Base-by-base conservation (phyloP, 371 early-diverging fungal species). In the Mucor sp. region DNA sequence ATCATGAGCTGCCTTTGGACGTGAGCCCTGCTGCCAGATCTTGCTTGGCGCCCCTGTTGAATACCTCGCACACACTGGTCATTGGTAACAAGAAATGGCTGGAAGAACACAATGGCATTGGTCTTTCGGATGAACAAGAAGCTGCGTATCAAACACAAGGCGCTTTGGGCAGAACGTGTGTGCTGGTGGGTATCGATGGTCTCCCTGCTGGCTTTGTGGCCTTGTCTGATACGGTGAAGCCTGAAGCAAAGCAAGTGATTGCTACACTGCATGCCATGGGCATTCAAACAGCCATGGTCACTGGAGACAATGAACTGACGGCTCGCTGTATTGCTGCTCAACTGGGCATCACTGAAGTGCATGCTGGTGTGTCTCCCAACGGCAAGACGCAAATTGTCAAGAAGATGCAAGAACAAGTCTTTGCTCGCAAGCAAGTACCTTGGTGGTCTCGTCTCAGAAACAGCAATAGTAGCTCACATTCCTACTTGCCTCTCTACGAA, bases 291-390 rank as follows among this genome's bases (percentile, higher is more conserved):
- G 87, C 90, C 12, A 97, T 99, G 95, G 90, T 95, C 21, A 97
- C 99, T 0, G 99, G 99, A 17, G 99, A 99, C 71, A 92, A 94
- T 62, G 83, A 78, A 39, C 62, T 90, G 59, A 95, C 98, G 0
- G 95, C 96, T 6, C 72, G 72, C 30, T 85, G 82, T 35, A 90
- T 95, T 62, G 95, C 94, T 6, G 41, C 70, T 23, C 81, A 87
- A 65, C 78, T 90, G 67, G 94, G 92, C 15, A 95, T 94, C 48
- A 74, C 80, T 14, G 89, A 90, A 43, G 91, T 98, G 5, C 90
- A 96, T 72, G 97, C 97, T 4, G 95, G 94, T n/a, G 89, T 96
- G 6, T 91, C 94, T 11, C 98, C 99, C 1, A 84, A 85, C 5
- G 98, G 96, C 60, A 98, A 98, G 80, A 89, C 90, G 5, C 72